A percentile compares a stretch with the other conserved stretches of the same genome.
phyloP scores from a whole-genome alignment of 768 basidiomycete species.

The Cyathus striatus region DNA sequence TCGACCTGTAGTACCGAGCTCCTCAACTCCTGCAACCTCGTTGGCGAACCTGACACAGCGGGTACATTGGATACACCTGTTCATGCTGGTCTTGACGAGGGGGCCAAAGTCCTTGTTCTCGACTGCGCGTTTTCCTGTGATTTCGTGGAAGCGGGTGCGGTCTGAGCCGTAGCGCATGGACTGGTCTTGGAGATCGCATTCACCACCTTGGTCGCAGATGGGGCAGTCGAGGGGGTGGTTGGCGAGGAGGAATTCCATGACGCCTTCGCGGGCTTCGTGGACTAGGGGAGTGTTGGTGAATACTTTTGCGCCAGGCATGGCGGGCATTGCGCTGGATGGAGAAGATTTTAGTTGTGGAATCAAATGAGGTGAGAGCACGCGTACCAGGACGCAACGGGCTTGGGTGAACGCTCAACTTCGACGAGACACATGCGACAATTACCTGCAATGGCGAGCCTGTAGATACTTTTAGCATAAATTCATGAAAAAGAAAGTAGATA shows the following conservation, averaged over 20 bases:
- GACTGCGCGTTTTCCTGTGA: slow-evolving; percentile 94
- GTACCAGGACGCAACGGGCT: slow-evolving; percentile 92
- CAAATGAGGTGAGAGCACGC: too few species aligned
- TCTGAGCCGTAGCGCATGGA: slow-evolving; percentile 99
- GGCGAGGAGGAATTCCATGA: slow-evolving; percentile 97
- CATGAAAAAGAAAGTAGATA: background rate
- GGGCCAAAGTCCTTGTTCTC: slow-evolving; percentile 99
- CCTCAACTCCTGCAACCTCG: slow-evolving; percentile 98
- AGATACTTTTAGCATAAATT: too few species aligned
- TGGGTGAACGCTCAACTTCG: slow-evolving; percentile 93
- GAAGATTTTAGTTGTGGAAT: too few species aligned
- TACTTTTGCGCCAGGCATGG: slow-evolving; percentile 90
- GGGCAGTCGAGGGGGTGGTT: slow-evolving; percentile 99
- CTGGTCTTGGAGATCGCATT: slow-evolving; percentile 98
- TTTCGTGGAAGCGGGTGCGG: slow-evolving; percentile 97
- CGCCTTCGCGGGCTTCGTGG: slow-evolving; percentile 90
- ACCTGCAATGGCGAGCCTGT: slow-evolving; percentile 90
- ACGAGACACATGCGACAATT: slow-evolving; percentile 99
- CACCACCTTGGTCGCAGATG: slow-evolving; percentile 97
- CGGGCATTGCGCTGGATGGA: slow-evolving; percentile 86
- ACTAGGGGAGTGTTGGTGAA: slow-evolving; percentile 91
- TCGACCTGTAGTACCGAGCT: slow-evolving; percentile 92
- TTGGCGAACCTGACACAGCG: slow-evolving; percentile 99
- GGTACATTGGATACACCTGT: slow-evolving; percentile 98
- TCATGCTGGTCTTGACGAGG: slow-evolving; percentile 98